phyloP scores from a whole-genome alignment of 371 early-diverging fungal genomes.

The Mucor racemosus region DNA sequence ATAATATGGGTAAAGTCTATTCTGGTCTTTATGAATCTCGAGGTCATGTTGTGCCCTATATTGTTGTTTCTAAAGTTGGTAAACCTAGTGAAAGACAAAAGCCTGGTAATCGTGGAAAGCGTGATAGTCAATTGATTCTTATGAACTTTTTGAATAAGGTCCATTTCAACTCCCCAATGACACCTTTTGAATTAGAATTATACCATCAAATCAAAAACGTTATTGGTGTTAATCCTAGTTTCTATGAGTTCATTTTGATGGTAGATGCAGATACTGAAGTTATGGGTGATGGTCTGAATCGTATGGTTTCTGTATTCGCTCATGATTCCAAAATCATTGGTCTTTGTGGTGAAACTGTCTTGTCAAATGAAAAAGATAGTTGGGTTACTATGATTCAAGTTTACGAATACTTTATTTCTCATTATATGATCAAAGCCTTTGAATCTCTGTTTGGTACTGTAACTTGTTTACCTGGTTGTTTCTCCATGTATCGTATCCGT shows the following conservation, averaged over 20 bases:
- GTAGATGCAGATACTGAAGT: constrained; percentile 76
- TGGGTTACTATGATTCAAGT: constrained; percentile 93
- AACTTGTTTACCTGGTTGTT: constrained; percentile 93
- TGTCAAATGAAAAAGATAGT: constrained; percentile 81
- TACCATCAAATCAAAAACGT: constrained; percentile 86
- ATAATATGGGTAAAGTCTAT: constrained; percentile 91
- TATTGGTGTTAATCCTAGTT: constrained; percentile 84
- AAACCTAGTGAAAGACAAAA: constrained; percentile 67
- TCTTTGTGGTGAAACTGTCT: constrained; percentile 79
- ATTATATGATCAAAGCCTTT: constrained; percentile 93
- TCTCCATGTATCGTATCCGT: constrained; percentile 92
- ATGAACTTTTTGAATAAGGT: constrained; percentile 83
- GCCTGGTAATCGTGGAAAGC: constrained; percentile 89
- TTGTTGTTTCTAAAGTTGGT: constrained; percentile 87
- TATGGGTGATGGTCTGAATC: constrained; percentile 63
- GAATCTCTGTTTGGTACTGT: constrained; percentile 85
- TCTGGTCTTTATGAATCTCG: constrained; percentile 84
- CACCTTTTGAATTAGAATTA: constrained; percentile 89
- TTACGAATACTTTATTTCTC: constrained; percentile 83
- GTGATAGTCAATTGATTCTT: constrained; percentile 84
- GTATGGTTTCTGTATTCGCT: constrained; percentile 70
- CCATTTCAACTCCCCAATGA: constrained; percentile 76
- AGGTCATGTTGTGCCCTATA: constrained; percentile 83
- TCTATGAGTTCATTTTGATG: constrained; percentile 71
- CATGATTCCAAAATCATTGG: constrained; percentile 81